Percentiles rank a stretch among this genome's conserved stretches.
Evolutionary conservation across 257 asterid species (phyloP).

Genomic region (Striga asiatica): DNA sequence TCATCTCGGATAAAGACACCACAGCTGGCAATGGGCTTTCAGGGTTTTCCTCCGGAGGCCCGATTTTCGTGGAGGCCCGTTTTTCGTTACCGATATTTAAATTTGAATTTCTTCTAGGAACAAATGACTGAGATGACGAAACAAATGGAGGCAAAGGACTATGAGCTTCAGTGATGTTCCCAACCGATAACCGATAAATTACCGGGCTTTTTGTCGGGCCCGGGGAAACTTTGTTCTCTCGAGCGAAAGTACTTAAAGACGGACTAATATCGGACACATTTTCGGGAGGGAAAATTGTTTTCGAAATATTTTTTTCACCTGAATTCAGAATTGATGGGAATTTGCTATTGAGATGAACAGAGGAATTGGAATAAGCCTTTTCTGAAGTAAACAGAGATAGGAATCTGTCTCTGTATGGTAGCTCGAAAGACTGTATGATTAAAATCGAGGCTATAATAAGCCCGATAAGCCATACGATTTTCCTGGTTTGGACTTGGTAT

Average conservation of each 20-base stretch:
- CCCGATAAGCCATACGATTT: slow-evolving; percentile 29
- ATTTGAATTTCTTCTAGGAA: neutral
- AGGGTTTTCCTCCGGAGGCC: slow-evolving; percentile 10
- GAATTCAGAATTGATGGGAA: neutral
- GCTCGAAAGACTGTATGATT: slow-evolving; percentile 38
- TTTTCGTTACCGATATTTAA: neutral
- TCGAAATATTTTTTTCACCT: neutral
- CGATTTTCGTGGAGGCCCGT: neutral
- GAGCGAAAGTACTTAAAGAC: neutral
- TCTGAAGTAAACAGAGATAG: slow-evolving; percentile 23
- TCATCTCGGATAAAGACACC: slow-evolving; percentile 43
- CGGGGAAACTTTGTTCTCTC: neutral
- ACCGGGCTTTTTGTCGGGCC: neutral
- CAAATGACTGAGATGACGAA: slow-evolving; percentile 22
- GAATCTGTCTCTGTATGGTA: slow-evolving; percentile 32
- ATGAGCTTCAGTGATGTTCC: too few species aligned
- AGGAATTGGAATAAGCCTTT: slow-evolving; percentile 13
- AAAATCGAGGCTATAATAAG: slow-evolving; percentile 32
- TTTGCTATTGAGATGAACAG: neutral
- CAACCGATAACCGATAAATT: too few species aligned
- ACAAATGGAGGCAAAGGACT: neutral
- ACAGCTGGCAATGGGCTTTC: slow-evolving; percentile 15
- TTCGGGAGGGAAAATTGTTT: neutral
- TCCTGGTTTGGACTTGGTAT: slow-evolving; percentile 28
- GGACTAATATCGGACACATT: neutral